Base-by-base conservation (phyloP, 2,329 filamentous ascomycete genomes). In the Pseudogymnoascus sp. region DNA sequence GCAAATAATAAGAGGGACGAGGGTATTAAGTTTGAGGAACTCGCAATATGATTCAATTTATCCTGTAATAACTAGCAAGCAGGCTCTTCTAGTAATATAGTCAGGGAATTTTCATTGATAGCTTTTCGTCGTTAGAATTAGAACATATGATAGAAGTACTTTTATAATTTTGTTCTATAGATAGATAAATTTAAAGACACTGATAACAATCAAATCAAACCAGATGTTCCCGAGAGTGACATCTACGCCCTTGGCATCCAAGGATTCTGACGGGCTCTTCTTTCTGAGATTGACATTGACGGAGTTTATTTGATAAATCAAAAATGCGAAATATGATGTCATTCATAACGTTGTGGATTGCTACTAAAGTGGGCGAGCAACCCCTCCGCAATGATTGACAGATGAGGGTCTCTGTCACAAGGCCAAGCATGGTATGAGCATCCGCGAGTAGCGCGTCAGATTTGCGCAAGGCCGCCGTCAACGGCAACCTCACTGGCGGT, bases 401-500 rank as follows among this genome's bases (percentile, higher is more conserved):
- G 26, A 29, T 6, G 7, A 29, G 26, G 26, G 1, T 26, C 4
- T 29, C 26, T 8, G 26, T 3, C 7, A 29, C 7, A 29, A 29
- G 7, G 1, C 26, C 26, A 29, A 29, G 26, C 7, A 3, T 29
- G 26, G 10, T 33, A 33, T 33, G 31, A 33, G 10, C 10, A 4
- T 2, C 31, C 31, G 31, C 8, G 31, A 3, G 10, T 33, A 33
- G 31, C 31, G 10, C 31, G 29, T 33, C 31, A 65, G 38, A 65
- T 62, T 59, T 66, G 65, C 21, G 65, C 65, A 4, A 66, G 59
- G n/a, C 64, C 64, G 4, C 65, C 64, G 19, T 66, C 65, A 13
- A 61, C 65, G 33, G 64, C 64, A 11, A 66, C 62, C 61, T 65
- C 65, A 21, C 65, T 66, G n/a, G 40, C 65, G 21, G 65, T 66